Conservation (phyloP, 2,329 filamentous ascomycete genomes). For the Didymellaceae sp. region DNA sequence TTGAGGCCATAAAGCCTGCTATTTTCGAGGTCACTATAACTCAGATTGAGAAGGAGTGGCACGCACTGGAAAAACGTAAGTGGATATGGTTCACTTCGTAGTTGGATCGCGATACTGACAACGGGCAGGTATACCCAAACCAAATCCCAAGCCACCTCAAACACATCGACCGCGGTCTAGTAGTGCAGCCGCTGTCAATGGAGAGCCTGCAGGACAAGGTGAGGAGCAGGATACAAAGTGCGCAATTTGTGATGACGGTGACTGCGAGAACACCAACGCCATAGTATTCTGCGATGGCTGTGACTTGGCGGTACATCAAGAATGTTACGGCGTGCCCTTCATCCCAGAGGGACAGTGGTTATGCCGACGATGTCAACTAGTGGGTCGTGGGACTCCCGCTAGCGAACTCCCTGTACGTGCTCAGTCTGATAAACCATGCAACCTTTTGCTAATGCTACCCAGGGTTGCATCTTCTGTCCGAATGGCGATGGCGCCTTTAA, state of each 20-base stretch:
- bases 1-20: conserved; percentile 86
- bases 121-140: conserved; percentile 76
- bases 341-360: conserved; percentile 99
- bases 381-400: conserved; percentile 87
- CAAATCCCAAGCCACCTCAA: conserved; percentile 93
- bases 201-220: conserved; percentile 78
- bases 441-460: conserved; percentile 25
- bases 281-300: conserved; percentile 99
- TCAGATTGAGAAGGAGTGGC: conserved; percentile 99
- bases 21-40: conserved; percentile 98
- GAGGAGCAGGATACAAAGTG: conserved; percentile 98
- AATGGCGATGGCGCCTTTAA: conserved; percentile 98
- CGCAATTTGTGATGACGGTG: conserved; percentile 97
- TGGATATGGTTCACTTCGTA: conserved; percentile 9
- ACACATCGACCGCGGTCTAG: conserved; percentile 92
- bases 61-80: conserved; percentile 84
- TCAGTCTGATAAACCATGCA: background rate
- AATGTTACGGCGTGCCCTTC: conserved; percentile 98
- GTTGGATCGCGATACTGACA: conserved; percentile 13
- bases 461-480: conserved; percentile 89
- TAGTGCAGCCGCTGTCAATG: conserved; percentile 93
- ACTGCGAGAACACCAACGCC: conserved; percentile 98
- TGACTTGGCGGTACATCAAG: conserved; percentile 95
- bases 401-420: conserved; percentile 51
- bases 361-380: conserved; percentile 94